Base-by-base conservation (phyloP, 371 early-diverging fungal species). In the Blakeslea trispora region DNA sequence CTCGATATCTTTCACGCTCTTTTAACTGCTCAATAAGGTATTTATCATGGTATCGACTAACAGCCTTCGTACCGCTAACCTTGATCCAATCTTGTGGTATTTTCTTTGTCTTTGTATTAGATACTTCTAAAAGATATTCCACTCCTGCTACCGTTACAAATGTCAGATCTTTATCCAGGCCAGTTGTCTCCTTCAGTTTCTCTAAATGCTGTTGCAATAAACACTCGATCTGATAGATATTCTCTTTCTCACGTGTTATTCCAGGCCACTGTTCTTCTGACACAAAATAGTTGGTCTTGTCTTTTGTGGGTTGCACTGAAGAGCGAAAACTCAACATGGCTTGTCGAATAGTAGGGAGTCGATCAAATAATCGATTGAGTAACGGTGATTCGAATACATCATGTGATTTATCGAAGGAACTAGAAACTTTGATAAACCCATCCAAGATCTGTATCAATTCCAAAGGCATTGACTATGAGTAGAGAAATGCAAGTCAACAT, bases 11-110 rank as follows among this genome's bases (percentile, higher is more conserved):
- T n/a, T 92, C 85, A 37, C 87, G 84, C 54, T 87, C 83, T 44
- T 84, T 82, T 10, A 95, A 70, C 22, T 83, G 63, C 21, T 77
- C 75, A 19, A 84, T 66, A 1, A 92, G 66, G 40, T 80, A 81
- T 14, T 87, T 87, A 1, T 94, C 85, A 59, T 92, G 94, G 66
- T 90, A 97, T 32, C 96, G 86, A 2, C 85, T 79, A n/a, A 85
- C 82, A 9, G 81, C 83, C 61, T 92, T 92, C 2, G 92, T 92
- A 59, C 83, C 84, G 45, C 86, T 89, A 24, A 94, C 80, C 57
- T 89, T 87, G 68, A 87, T 64, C 95, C 95, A 94, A 24, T 80
- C 60, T 10, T 57, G 62, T 0, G 95, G 95, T 2, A 89, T 85
- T 14, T 71, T 75, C 21, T 68, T 73, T 58, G 54, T 75, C 79